A percentile compares a stretch with the other conserved stretches of the same genome.
Conservation (phyloP, 2,329 filamentous ascomycete genomes). For the Fusarium nematophilum region DNA sequence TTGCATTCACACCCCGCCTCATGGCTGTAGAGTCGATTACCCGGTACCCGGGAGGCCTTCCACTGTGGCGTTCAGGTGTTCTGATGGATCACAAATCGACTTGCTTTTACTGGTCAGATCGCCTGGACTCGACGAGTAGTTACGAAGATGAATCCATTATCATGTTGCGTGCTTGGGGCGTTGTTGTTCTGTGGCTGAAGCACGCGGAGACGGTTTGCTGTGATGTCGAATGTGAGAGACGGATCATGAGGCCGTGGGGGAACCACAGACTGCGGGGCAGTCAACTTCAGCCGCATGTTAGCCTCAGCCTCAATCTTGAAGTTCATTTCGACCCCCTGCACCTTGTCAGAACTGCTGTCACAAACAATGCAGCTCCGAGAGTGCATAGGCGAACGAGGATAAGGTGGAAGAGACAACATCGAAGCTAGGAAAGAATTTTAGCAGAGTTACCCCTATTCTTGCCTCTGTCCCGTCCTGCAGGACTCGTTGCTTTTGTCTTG, state of each 20-base stretch:
- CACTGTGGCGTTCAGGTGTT: too few species aligned
- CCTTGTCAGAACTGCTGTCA: too few species aligned
- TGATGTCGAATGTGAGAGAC: not conserved
- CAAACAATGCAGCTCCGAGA: not conserved
- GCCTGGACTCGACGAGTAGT: too few species aligned
- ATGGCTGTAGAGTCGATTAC: not conserved
- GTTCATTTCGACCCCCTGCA: too few species aligned
- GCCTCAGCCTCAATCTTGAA: not conserved
- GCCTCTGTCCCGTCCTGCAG: constrained; percentile 23
- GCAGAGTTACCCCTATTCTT: not conserved
- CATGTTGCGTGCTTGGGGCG: not conserved
- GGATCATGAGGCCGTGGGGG: not conserved
- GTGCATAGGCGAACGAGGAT: not conserved
- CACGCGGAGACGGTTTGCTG: not conserved
- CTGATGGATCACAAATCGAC: too few species aligned
- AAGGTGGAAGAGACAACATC: not conserved
- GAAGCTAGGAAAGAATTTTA: not conserved
- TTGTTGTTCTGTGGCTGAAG: not conserved
- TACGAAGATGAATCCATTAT: too few species aligned
- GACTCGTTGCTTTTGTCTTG: constrained; percentile 29
- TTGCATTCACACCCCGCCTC: not conserved
- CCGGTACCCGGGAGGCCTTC: not conserved
- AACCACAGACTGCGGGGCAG: not conserved
- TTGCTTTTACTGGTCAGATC: too few species aligned
- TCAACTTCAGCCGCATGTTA: constrained; percentile 3